phyloP scores from a whole-genome alignment of 2,329 filamentous ascomycete species.

The Drechslera avenae region DNA sequence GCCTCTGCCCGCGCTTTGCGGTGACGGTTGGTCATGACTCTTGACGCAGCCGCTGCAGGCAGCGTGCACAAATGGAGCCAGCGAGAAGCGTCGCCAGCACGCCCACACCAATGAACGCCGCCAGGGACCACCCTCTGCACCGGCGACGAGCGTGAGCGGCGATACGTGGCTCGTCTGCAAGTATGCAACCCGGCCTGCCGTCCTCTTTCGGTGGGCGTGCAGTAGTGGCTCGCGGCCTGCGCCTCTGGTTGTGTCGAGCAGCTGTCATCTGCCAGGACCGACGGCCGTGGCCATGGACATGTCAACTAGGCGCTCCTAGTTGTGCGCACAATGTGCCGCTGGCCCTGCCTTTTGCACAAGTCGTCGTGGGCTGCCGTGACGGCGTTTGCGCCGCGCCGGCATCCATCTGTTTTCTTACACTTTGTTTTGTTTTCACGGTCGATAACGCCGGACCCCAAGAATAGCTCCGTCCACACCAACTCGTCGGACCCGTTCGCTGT shows the following conservation, averaged over 20 bases:
- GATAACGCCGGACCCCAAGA: constrained; percentile 7
- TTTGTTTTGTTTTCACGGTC: constrained; percentile 8
- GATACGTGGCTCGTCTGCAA: constrained; percentile 21
- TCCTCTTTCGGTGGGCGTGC: constrained; percentile 17
- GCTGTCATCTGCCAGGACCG: constrained; percentile 6
- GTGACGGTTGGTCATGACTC: constrained; percentile 31
- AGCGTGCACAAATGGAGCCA: constrained; percentile 32
- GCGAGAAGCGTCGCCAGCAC: constrained; percentile 15
- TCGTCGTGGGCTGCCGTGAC: not conserved
- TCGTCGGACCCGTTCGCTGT: constrained; percentile 20
- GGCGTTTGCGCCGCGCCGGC: not conserved
- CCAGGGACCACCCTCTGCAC: constrained; percentile 31
- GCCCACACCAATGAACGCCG: constrained; percentile 30
- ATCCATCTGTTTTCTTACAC: not conserved
- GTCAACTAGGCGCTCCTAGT: no score
- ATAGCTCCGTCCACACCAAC: constrained; percentile 2
- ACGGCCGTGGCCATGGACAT: no score
- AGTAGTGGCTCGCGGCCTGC: constrained; percentile 18
- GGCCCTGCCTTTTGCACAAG: not conserved
- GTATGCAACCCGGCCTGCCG: constrained; percentile 12
- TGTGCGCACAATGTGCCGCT: constrained; percentile 10
- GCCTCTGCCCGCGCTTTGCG: constrained; percentile 25
- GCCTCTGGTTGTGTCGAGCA: constrained; percentile 7
- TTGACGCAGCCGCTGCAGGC: constrained; percentile 20
- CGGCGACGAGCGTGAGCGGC: constrained; percentile 36